Conservation (phyloP, 805 yeast genomes). For the Hanseniaspora meyeri region DNA sequence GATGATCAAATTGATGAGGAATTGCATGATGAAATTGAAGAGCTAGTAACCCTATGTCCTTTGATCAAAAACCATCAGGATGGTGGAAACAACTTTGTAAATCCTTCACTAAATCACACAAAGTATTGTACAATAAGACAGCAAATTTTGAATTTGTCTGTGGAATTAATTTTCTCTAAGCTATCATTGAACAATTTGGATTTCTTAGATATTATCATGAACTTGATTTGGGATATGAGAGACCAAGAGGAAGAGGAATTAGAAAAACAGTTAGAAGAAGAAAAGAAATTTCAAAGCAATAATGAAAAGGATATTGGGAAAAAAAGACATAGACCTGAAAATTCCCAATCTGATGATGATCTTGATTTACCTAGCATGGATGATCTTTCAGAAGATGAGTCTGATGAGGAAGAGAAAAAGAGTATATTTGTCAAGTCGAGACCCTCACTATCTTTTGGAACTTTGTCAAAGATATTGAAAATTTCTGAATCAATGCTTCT, state of each 20-base stretch:
- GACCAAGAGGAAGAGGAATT: constrained; percentile 38
- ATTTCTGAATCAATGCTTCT: constrained; percentile 29
- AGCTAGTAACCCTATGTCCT: constrained; percentile 1
- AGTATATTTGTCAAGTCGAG: constrained; percentile 20
- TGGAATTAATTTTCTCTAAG: constrained; percentile 41
- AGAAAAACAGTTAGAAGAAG: constrained; percentile 15
- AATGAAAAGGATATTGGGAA: constrained; percentile 15
- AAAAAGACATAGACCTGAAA: constrained; percentile 10
- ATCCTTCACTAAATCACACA: constrained; percentile 47
- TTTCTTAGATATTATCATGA: constrained; percentile 73
- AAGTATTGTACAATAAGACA: constrained; percentile 41
- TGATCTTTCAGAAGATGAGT: constrained; percentile 18
- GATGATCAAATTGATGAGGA: constrained; percentile 45
- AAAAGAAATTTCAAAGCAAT: constrained; percentile 18
- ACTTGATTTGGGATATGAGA: constrained; percentile 71
- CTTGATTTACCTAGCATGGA: constrained; percentile 17
- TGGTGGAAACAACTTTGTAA: constrained; percentile 54
- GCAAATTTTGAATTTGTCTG: constrained; percentile 43
- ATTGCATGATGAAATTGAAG: constrained; percentile 52
- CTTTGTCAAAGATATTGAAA: constrained; percentile 19
- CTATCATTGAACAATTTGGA: constrained; percentile 71
- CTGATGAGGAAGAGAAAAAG: constrained; percentile 19
- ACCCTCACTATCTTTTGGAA: constrained; percentile 16
- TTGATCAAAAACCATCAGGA: constrained; percentile 70
- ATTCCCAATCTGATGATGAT: neutral